Evolutionary conservation across 2,329 filamentous ascomycete genomes (phyloP), one percentile per base, ranked within the genome.

Genomic region (Macrophomina phaseolina): DNA sequence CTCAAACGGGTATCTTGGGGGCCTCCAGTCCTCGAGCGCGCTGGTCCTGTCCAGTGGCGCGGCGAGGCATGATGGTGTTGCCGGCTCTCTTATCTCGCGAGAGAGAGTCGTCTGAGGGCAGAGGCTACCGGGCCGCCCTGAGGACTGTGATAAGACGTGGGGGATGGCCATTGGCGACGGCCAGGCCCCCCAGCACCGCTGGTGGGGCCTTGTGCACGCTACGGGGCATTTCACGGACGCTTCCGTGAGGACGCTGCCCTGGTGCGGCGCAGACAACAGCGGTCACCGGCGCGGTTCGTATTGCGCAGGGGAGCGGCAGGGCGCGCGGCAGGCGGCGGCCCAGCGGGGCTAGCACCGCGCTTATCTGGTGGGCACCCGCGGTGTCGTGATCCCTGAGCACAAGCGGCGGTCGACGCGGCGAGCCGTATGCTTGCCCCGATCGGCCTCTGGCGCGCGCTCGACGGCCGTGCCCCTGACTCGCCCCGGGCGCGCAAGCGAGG

Each of bases 141-240:
- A 45, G n/a, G 23, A n/a, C 42, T 12, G 56, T 61, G 56, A 61
- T 61, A 61, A 61, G 56, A 61, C 56, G 56, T 61, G 56, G 56
- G 56, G 56, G 56, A 61, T 61, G 40, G 40, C 56, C 56, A 61
- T 61, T 61, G 56, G 56, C 40, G 34, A 14, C 11, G 40, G 40
- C 28, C 2, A 8, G 56, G 56, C 40, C 23, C 16, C 12, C 38
- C 38, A 32, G 40, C 23, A 14, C 38, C 2, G 16, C 5, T 14
- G 1, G 56, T 61, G 56, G 56, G 56, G 56, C 56, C 2, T 14
- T 36, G 3, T 34, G 18, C 28, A 61, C 56, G 40, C 56, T 48
- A 61, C 56, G 40, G 56, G 56, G 56, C 36, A 48, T 61, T 46
- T 34, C 40, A 36, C 56, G 56, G 56, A 11, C 30, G 18, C 55